Conservation (phyloP, 441 rosid species). For the Metrosideros polymorpha region DNA sequence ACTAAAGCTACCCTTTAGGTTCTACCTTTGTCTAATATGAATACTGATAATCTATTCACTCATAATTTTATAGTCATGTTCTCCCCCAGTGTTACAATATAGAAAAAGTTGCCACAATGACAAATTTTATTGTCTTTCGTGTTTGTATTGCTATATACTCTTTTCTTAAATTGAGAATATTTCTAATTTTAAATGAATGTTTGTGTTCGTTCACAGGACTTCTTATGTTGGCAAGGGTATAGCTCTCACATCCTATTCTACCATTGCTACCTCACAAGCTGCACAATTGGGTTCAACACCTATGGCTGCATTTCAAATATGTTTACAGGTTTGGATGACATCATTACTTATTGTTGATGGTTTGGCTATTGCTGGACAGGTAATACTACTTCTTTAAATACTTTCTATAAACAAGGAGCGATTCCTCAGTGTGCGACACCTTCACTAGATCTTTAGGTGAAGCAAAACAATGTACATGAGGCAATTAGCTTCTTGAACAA, state of each 20-base stretch:
- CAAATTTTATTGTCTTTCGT: no score
- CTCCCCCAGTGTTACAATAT: background rate
- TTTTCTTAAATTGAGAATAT: background rate
- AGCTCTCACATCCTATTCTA: conserved; percentile 50
- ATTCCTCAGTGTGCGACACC: background rate
- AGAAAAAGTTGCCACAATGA: no score
- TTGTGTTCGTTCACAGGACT: conserved; percentile 18
- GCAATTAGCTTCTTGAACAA: background rate
- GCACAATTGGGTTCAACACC: conserved; percentile 51
- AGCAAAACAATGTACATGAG: background rate
- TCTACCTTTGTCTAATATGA: background rate
- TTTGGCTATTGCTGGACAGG: conserved; percentile 71
- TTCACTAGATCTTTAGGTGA: background rate
- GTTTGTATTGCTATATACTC: background rate
- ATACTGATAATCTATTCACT: no score
- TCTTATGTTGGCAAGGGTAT: conserved; percentile 37
- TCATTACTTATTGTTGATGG: conserved; percentile 64
- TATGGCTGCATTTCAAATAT: conserved; percentile 67
- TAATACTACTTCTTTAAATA: background rate
- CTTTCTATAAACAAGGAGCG: background rate
- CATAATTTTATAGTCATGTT: background rate
- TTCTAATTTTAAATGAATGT: background rate
- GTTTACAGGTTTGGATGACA: conserved; percentile 62
- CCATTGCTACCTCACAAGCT: conserved; percentile 55
- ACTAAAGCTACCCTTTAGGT: background rate